These are phyloP conservation scores for Dichotomocladium elegans DNA, from an alignment of 371 early-diverging fungal genomes.

Conservation along the genomic window DNA sequence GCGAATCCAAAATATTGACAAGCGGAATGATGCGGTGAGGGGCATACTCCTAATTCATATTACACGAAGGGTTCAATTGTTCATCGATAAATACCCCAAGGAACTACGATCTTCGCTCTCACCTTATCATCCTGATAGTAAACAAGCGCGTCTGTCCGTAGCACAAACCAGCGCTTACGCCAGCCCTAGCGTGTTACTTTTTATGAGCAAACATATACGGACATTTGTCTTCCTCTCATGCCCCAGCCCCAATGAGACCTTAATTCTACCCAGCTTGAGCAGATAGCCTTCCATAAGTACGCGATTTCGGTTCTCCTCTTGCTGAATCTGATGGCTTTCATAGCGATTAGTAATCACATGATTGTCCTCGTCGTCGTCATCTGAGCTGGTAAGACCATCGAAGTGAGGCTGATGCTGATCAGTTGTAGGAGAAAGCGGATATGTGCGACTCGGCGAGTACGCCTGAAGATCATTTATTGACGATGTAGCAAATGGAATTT, in stretches of 20 bases:
- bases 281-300: slow-evolving; percentile 73
- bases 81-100: neutral
- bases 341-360: slow-evolving; percentile 24
- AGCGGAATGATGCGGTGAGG: slow-evolving; percentile 70
- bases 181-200: no score
- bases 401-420: slow-evolving; percentile 27
- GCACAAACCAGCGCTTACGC: slow-evolving; percentile 85
- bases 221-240: neutral
- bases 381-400: slow-evolving; percentile 40
- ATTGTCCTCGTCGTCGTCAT: slow-evolving; percentile 44
- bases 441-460: slow-evolving; percentile 29
- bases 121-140: slow-evolving; percentile 81
- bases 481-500: no score
- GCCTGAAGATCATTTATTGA: slow-evolving; percentile 3
- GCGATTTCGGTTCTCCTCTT: slow-evolving; percentile 40
- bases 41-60: slow-evolving; percentile 64
- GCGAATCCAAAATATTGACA: slow-evolving; percentile 64
- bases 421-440: slow-evolving; percentile 38
- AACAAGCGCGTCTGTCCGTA: slow-evolving; percentile 69
- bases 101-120: slow-evolving; percentile 8
- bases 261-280: slow-evolving; percentile 63
- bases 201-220: no score
- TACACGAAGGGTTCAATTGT: neutral
- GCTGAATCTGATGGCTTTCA: no score
- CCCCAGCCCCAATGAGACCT: slow-evolving; percentile 24